Conservation (phyloP, 2,329 filamentous ascomycete genomes). For the Neurospora sp. region DNA sequence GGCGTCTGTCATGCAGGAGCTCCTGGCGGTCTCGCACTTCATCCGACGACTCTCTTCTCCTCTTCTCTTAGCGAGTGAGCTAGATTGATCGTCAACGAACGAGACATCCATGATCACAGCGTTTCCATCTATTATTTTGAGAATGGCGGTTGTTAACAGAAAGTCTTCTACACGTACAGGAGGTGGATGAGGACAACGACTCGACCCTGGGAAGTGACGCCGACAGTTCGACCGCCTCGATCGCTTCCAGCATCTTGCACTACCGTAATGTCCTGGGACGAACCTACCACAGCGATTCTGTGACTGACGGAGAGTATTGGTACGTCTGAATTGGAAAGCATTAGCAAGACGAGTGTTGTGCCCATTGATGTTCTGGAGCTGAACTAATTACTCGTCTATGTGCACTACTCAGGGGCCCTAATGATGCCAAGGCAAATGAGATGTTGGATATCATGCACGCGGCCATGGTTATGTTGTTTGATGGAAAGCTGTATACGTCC, state of each 20-base stretch:
- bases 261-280: too few species aligned
- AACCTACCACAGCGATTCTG: too few species aligned
- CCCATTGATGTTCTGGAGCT: neutral
- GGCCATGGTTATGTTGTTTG: too few species aligned
- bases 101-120: too few species aligned
- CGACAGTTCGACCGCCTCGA: too few species aligned
- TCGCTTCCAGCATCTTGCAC: too few species aligned
- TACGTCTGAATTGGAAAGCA: neutral
- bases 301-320: slow-evolving; percentile 2
- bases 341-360: neutral
- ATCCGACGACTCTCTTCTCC: neutral
- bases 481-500: neutral
- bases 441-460: neutral
- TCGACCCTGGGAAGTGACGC: too few species aligned
- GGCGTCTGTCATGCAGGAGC: neutral
- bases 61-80: neutral
- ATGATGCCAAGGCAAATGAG: slow-evolving; percentile 1
- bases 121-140: too few species aligned
- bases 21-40: neutral
- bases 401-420: neutral
- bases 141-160: too few species aligned
- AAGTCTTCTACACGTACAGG: too few species aligned
- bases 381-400: neutral
- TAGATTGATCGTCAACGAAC: neutral
- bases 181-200: too few species aligned